These are phyloP conservation scores for Leishmania major DNA, from an alignment of 208 protist species.

Conservation along the genomic window DNA sequence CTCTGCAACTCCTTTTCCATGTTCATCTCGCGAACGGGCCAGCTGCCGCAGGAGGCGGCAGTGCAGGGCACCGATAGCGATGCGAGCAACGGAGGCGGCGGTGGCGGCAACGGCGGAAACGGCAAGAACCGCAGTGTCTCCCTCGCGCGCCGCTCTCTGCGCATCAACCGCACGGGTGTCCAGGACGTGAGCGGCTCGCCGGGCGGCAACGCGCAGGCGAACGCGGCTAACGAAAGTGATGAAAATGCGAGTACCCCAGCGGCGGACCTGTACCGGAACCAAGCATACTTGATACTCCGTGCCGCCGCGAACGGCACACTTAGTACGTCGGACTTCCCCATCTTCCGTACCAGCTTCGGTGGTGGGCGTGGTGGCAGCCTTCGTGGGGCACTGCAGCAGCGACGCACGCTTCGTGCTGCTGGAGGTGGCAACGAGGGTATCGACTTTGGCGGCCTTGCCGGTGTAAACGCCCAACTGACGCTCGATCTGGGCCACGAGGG, in stretches of 20 bases:
- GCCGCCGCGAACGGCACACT: constrained; percentile 51
- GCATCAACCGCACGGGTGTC: constrained; percentile 11
- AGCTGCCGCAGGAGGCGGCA: constrained; percentile 35
- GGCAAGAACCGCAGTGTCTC: neutral
- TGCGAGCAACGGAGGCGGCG: constrained; percentile 13
- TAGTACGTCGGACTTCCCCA: constrained; percentile 63
- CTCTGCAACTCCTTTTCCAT: constrained; percentile 46
- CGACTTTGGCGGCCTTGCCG: constrained; percentile 4
- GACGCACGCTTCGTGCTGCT: constrained; percentile 11
- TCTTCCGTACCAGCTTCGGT: constrained; percentile 33
- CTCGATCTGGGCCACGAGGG: constrained; percentile 64
- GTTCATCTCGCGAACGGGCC: constrained; percentile 41
- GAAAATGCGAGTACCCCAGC: constrained; percentile 7
- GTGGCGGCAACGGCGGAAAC: neutral
- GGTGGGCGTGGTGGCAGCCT: constrained; percentile 13
- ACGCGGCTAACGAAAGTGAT: constrained; percentile 1
- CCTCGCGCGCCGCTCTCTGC: constrained; percentile 31
- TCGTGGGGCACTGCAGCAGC: constrained; percentile 13
- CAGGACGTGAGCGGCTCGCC: neutral
- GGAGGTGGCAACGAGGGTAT: constrained; percentile 9
- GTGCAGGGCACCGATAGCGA: constrained; percentile 6
- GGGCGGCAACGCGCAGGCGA: neutral
- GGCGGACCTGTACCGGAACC: constrained; percentile 49
- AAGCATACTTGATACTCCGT: constrained; percentile 66
- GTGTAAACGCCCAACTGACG: constrained; percentile 18